phyloP scores from a whole-genome alignment of 345 rosid genomes.

The Turnera subulata region DNA sequence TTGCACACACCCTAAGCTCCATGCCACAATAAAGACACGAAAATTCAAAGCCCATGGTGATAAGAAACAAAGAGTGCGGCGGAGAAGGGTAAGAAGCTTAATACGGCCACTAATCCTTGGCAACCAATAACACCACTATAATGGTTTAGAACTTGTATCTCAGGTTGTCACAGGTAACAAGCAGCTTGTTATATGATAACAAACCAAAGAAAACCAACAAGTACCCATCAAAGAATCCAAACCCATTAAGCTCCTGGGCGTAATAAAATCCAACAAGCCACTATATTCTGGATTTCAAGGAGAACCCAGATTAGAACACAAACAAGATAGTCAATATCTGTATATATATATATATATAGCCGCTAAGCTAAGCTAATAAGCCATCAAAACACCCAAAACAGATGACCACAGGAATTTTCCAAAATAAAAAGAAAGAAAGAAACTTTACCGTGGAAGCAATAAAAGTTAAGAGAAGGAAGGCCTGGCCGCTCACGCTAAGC shows the following conservation, averaged over 20 bases:
- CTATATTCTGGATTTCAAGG: background rate
- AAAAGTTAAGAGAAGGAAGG: constrained; percentile 69
- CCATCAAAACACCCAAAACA: constrained; percentile 1
- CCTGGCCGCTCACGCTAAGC: constrained; percentile 62
- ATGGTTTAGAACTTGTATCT: background rate
- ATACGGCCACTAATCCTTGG: background rate
- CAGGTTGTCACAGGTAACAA: background rate
- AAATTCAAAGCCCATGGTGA: background rate
- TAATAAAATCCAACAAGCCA: background rate
- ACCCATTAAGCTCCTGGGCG: background rate
- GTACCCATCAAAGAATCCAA: background rate
- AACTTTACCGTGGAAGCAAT: constrained; percentile 74
- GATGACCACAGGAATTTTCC: background rate
- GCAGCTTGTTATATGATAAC: background rate
- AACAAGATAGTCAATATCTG: background rate
- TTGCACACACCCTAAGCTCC: no score
- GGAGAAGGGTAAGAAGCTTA: no score
- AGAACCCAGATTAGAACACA: background rate
- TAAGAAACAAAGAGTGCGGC: background rate
- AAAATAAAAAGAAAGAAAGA: background rate
- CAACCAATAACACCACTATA: background rate
- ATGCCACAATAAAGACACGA: background rate
- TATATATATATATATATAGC: no score
- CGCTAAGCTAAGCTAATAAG: background rate
- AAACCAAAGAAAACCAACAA: background rate